Evolutionary conservation across 306 rosid species (phyloP), one percentile per base, ranked within the genome.

Genomic region (Rosa chinensis): DNA sequence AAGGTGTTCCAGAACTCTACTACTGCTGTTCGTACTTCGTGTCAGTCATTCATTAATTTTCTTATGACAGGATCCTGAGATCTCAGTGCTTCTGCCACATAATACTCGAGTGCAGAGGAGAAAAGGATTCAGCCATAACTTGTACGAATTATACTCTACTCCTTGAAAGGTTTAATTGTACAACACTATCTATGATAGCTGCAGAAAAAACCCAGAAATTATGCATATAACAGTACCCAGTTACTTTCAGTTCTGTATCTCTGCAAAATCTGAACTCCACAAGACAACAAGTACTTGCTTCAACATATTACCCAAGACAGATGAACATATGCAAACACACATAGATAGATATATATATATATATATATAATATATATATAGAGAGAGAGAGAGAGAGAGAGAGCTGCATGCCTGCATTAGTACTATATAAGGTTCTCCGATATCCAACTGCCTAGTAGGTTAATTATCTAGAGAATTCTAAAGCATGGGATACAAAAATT

Each of bases 101-200:
- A 32, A 63, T 32, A 63, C 69, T 63, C 69, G 44, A 63, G 69
- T 63, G 69, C 69, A 14, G n/a, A 32, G 69, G 32, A 63, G 32
- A 63, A 63, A 23, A n/a, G 64, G 69, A 20, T 63, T 13, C 20
- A 4, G 43, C 43, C 5, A 63, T 63, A 28, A 63, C 44, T 63
- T 14, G 10, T 28, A 63, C 43, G 10, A 35, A 16, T 2, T 14
- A 28, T 20, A 32, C 42, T n/a, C 28, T 10, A 13, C 10, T 12
- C 1, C 66, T 2, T 1, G 25, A 21, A 21, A 56, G 32, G 13
- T 56, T 20, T 23, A 20, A 21, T 56, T 21, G 32, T 56, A 56
- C 66, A 25, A 61, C 43, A 10, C 42, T 32, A 63, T 63, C 44
- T 32, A 2, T 14, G 69, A 10, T 62, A 28, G 39, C 68, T 5